phyloP scores from a whole-genome alignment of 169 alveolate species.

The Eimeria sp. region DNA sequence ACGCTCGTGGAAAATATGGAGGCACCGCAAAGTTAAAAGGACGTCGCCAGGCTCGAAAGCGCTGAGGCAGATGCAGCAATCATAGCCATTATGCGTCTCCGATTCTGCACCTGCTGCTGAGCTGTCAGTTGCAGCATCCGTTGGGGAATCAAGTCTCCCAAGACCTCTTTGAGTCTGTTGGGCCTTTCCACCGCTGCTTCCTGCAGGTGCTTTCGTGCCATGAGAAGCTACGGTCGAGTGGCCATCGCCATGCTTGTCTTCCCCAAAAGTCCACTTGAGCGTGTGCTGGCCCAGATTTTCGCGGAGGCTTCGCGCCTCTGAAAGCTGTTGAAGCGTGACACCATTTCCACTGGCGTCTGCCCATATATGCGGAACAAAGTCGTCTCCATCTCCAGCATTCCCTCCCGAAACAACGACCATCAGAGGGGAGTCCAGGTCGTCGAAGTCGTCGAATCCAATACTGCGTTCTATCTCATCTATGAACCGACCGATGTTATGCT shows the following conservation, averaged over 20 bases:
- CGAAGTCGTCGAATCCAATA: conserved; percentile 1
- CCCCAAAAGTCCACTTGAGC: conserved; percentile 44
- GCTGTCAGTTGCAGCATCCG: neutral
- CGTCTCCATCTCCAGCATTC: conserved; percentile 25
- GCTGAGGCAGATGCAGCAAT: conserved; percentile 55
- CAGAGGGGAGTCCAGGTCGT: conserved; percentile 30
- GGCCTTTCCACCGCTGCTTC: neutral
- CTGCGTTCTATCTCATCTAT: conserved; percentile 16
- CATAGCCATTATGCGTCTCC: conserved; percentile 13
- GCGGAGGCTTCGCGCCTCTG: conserved; percentile 11
- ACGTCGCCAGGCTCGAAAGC: conserved; percentile 43
- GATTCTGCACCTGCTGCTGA: neutral
- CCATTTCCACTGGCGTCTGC: neutral
- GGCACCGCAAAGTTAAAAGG: conserved; percentile 56
- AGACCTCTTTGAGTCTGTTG: neutral
- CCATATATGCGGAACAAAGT: neutral
- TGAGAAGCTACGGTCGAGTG: neutral
- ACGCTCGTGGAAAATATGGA: conserved; percentile 44
- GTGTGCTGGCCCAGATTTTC: conserved; percentile 15
- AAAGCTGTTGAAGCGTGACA: conserved; percentile 20
- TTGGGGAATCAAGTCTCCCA: neutral
- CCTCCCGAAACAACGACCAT: conserved; percentile 39
- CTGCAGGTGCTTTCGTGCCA: neutral
- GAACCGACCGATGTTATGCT: conserved; percentile 12
- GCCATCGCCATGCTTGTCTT: neutral